Conservation (phyloP, 2,329 filamentous ascomycete genomes). For the Botrytis hyacinthi region DNA sequence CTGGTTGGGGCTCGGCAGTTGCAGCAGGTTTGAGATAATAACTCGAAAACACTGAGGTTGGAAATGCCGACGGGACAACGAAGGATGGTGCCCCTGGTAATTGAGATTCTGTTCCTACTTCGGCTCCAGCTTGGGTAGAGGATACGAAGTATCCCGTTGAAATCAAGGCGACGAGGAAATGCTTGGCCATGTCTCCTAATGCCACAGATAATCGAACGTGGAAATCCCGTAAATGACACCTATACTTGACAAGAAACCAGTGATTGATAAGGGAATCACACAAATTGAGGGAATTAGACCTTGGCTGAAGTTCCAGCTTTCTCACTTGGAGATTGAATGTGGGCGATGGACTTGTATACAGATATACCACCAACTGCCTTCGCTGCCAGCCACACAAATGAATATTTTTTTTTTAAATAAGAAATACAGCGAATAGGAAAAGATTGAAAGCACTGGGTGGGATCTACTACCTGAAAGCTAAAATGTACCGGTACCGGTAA, state of each 20-base stretch:
- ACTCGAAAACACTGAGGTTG: slow-evolving; percentile 49
- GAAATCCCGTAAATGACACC: neutral
- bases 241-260: neutral
- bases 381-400: neutral
- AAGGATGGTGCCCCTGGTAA: slow-evolving; percentile 42
- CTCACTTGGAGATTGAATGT: neutral
- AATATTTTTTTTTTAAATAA: neutral
- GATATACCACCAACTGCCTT: neutral
- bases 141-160: neutral
- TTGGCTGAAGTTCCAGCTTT: neutral
- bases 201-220: neutral
- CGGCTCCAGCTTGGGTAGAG: neutral
- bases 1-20: slow-evolving; percentile 53
- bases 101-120: neutral
- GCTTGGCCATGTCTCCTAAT: slow-evolving; percentile 6
- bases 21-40: slow-evolving; percentile 48
- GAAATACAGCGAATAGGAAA: neutral
- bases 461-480: neutral
- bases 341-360: neutral
- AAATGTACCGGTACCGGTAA: neutral
- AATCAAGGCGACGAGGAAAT: neutral
- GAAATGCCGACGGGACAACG: slow-evolving; percentile 48
- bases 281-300: neutral
- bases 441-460: neutral
- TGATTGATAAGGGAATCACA: neutral